Evolutionary conservation across 2,329 filamentous ascomycete genomes (phyloP).

Genomic region (Trichophyton rubrum): DNA sequence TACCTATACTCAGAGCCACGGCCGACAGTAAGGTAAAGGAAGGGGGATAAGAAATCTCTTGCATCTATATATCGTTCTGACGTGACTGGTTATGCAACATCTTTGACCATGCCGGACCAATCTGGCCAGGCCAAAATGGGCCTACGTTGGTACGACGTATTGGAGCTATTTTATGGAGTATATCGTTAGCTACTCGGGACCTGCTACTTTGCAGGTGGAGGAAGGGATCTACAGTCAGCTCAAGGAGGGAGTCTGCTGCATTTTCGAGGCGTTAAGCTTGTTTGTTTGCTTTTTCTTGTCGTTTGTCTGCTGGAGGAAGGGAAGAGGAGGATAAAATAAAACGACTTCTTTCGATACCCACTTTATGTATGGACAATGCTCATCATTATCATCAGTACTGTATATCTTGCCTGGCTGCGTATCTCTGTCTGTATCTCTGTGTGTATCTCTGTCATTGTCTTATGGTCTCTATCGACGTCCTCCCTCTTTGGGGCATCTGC

Average conservation of each 20-base stretch:
- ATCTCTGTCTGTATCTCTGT: background rate
- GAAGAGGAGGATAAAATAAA: background rate
- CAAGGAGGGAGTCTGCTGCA: background rate
- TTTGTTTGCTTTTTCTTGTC: background rate
- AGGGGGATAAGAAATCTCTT: background rate
- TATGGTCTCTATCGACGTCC: background rate
- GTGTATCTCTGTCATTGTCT: too few relatives aligned
- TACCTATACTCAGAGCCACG: constrained; percentile 32
- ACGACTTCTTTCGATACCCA: background rate
- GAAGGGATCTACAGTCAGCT: background rate
- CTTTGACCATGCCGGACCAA: background rate
- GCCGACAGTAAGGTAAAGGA: constrained; percentile 19
- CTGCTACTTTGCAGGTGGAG: background rate
- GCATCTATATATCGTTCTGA: too few relatives aligned
- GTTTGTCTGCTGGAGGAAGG: background rate
- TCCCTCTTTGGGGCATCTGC: background rate
- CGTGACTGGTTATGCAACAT: too few relatives aligned
- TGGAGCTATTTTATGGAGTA: background rate
- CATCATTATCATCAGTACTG: background rate
- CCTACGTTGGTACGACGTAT: background rate
- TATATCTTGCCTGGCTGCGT: background rate
- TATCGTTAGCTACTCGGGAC: background rate
- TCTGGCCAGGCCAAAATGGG: background rate
- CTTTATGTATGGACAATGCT: background rate
- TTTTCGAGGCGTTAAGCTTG: background rate